These are phyloP conservation scores for Pseudocercospora eumusae DNA, from an alignment of 2,329 filamentous ascomycete species.

Conservation along the genomic window DNA sequence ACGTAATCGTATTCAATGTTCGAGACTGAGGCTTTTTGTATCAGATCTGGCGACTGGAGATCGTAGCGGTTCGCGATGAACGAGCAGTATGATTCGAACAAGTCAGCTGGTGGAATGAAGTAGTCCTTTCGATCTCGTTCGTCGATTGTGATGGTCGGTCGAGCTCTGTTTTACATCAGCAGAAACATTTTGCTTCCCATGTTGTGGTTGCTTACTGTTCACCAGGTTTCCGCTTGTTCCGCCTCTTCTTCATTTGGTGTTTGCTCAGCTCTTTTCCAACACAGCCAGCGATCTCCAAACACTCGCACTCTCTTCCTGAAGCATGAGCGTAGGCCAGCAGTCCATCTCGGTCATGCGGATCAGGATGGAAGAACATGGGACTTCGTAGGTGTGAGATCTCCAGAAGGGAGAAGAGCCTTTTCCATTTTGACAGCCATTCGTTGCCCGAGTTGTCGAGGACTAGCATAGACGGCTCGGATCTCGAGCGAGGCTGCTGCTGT, in stretches of 20 bases:
- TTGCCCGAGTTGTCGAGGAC: constrained; percentile 67
- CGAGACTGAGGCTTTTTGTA: constrained; percentile 61
- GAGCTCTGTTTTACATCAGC: constrained; percentile 15
- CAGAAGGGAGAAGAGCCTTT: constrained; percentile 66
- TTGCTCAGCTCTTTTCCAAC: constrained; percentile 81
- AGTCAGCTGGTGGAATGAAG: constrained; percentile 43
- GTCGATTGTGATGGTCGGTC: constrained; percentile 44
- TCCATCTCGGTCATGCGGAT: constrained; percentile 73
- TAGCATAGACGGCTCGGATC: constrained; percentile 50
- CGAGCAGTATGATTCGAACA: constrained; percentile 48
- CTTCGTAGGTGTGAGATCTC: constrained; percentile 72
- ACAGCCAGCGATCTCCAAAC: constrained; percentile 70
- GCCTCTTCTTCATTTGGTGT: constrained; percentile 69
- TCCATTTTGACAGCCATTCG: constrained; percentile 71
- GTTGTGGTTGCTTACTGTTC: constrained; percentile 20
- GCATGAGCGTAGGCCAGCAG: constrained; percentile 69
- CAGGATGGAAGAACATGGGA: constrained; percentile 81
- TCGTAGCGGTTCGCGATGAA: constrained; percentile 45
- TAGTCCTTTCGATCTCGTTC: constrained; percentile 53
- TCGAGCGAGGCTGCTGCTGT: constrained; percentile 15
- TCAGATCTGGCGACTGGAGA: constrained; percentile 53
- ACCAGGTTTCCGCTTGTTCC: constrained; percentile 20
- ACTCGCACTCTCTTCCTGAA: constrained; percentile 60
- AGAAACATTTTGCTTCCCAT: neutral
- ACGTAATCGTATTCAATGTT: constrained; percentile 63